A percentile compares a stretch with the other conserved stretches of the same genome.
Conservation (phyloP, 2,329 filamentous ascomycete genomes). For the Ophiosphaerella herpotricha region DNA sequence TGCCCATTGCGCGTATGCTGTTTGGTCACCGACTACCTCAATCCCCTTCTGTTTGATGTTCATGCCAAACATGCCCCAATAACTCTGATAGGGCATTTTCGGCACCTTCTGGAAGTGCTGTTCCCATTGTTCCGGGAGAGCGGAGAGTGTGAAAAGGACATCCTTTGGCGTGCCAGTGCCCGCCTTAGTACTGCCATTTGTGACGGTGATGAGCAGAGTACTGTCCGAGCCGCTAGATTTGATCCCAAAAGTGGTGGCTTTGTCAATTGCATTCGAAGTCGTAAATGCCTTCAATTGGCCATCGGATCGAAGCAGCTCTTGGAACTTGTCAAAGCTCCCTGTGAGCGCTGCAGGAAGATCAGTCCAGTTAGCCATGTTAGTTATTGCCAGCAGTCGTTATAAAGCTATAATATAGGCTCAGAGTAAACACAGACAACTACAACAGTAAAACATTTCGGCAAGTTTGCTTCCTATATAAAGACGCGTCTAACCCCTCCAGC, state of each 20-base stretch:
- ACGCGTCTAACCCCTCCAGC: conserved; percentile 10
- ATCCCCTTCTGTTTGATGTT: conserved; percentile 57
- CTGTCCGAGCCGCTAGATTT: conserved; percentile 42
- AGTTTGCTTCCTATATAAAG: background rate
- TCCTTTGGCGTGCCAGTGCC: conserved; percentile 37
- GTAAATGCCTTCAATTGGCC: conserved; percentile 43
- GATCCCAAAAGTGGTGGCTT: conserved; percentile 41
- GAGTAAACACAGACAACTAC: too few relatives aligned
- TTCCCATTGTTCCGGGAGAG: conserved; percentile 53
- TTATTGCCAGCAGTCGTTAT: background rate
- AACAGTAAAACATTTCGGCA: background rate
- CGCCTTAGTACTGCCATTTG: conserved; percentile 35
- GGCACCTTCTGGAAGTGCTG: conserved; percentile 52
- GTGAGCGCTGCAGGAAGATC: conserved; percentile 40
- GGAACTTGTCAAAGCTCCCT: conserved; percentile 37
- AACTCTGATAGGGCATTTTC: conserved; percentile 51
- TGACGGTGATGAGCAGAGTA: conserved; percentile 39
- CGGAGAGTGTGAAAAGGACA: conserved; percentile 47
- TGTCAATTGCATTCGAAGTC: conserved; percentile 40
- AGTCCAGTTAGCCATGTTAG: conserved; percentile 38
- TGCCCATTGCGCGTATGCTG: conserved; percentile 51
- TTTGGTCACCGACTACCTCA: conserved; percentile 53
- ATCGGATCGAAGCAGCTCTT: conserved; percentile 40
- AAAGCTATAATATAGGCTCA: background rate
- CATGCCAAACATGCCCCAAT: conserved; percentile 55